phyloP scores from a whole-genome alignment of 306 rosid species.

The Pueraria montana region DNA sequence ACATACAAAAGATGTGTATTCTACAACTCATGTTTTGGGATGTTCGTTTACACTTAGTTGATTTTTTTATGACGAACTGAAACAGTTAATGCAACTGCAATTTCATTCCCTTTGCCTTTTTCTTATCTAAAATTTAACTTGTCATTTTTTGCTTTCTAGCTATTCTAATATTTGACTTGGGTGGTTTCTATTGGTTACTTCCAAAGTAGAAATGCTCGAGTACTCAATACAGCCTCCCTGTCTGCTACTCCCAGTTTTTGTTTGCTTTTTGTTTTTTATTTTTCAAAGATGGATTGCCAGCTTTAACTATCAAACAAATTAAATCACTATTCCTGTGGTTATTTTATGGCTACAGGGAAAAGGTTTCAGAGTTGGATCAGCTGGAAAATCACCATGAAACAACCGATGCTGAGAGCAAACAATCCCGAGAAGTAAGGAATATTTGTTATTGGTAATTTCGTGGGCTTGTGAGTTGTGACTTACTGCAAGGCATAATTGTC shows the following conservation, averaged over 20 bases:
- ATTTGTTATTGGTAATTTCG: constrained; percentile 13
- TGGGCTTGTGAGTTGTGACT: constrained; percentile 31
- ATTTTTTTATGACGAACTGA: neutral
- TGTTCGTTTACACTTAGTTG: neutral
- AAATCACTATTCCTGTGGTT: constrained; percentile 5
- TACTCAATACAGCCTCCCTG: neutral
- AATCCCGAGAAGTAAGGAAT: constrained; percentile 61
- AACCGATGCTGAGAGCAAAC: constrained; percentile 43
- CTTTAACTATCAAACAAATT: constrained; percentile 13
- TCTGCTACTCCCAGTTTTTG: neutral
- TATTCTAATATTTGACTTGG: neutral
- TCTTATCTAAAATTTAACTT: neutral
- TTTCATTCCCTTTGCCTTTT: neutral
- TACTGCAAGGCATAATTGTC: constrained; percentile 12
- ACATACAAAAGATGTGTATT: neutral
- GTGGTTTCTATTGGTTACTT: neutral
- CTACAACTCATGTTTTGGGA: neutral
- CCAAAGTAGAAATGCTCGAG: constrained; percentile 30
- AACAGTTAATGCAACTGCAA: neutral
- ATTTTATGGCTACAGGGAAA: constrained; percentile 55
- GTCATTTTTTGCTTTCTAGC: constrained; percentile 7
- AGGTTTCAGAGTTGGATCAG: constrained; percentile 51
- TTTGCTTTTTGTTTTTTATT: neutral
- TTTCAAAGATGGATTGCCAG: neutral
- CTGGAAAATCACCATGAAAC: constrained; percentile 39